Conservation (phyloP, 345 rosid genomes). For the Acer saccharum region DNA sequence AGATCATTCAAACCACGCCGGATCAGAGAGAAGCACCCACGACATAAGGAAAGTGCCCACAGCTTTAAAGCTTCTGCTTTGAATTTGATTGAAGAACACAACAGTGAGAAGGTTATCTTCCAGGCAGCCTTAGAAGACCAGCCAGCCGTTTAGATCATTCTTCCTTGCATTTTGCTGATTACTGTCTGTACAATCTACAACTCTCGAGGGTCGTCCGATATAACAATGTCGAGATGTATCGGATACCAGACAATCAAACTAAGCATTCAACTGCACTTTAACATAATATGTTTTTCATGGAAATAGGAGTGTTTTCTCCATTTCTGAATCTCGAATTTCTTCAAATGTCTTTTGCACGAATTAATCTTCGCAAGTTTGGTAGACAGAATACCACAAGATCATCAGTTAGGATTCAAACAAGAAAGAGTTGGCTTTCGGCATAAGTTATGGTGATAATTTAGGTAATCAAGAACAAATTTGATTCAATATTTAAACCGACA, state of each 20-base stretch:
- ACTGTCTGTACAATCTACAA: no score
- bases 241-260: neutral
- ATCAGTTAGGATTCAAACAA: neutral
- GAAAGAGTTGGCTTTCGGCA: neutral
- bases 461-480: neutral
- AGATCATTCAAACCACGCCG: neutral
- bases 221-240: no score
- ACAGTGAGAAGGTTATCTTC: neutral
- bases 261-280: neutral
- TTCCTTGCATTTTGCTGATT: neutral
- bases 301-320: neutral
- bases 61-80: neutral
- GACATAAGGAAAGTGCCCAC: neutral
- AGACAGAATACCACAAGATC: no score
- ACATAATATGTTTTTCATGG: neutral
- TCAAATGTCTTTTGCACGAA: no score
- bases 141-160: neutral
- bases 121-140: neutral
- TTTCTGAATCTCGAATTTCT: neutral
- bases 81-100: neutral
- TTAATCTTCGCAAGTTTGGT: neutral
- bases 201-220: no score
- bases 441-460: neutral
- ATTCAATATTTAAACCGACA: neutral
- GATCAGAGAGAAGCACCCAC: neutral